phyloP scores from a whole-genome alignment of 2,329 filamentous ascomycete species.

The Pseudogymnoascus sp. region DNA sequence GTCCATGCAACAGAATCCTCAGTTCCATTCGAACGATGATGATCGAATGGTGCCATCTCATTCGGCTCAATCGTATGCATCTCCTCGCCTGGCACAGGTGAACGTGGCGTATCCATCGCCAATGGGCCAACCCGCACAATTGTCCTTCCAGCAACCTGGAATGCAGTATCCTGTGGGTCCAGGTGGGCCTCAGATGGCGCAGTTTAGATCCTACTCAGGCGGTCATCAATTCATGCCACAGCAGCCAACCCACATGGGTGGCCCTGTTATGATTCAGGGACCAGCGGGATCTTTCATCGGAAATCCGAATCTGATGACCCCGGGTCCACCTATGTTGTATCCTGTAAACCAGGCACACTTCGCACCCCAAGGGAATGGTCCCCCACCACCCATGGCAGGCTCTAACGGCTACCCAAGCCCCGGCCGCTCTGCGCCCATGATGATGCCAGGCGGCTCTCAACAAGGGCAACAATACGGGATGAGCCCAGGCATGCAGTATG shows the following conservation, averaged over 20 bases:
- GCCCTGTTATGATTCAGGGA: constrained; percentile 77
- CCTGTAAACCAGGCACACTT: constrained; percentile 58
- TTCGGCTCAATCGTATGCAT: constrained; percentile 77
- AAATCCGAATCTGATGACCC: constrained; percentile 62
- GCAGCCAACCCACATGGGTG: constrained; percentile 63
- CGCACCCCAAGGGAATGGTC: constrained; percentile 51
- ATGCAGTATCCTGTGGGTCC: constrained; percentile 65
- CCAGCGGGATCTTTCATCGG: constrained; percentile 64
- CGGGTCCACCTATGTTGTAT: constrained; percentile 77
- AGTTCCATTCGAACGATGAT: constrained; percentile 69
- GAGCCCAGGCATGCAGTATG: constrained; percentile 60
- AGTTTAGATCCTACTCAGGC: constrained; percentile 65
- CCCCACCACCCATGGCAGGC: constrained; percentile 54
- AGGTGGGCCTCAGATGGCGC: constrained; percentile 61
- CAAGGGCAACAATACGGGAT: constrained; percentile 71
- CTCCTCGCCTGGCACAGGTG: constrained; percentile 66
- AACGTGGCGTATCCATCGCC: constrained; percentile 67
- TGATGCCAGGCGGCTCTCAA: constrained; percentile 90
- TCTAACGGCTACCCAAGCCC: constrained; percentile 83
- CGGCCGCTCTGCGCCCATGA: constrained; percentile 77
- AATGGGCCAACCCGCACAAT: constrained; percentile 61
- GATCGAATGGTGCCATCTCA: constrained; percentile 85
- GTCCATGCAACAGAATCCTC: constrained; percentile 52
- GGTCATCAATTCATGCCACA: constrained; percentile 65
- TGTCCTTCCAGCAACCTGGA: constrained; percentile 65